These are phyloP conservation scores for Tremellales sp. DNA, from an alignment of 1,284 basidiomycete species.

Conservation along the genomic window DNA sequence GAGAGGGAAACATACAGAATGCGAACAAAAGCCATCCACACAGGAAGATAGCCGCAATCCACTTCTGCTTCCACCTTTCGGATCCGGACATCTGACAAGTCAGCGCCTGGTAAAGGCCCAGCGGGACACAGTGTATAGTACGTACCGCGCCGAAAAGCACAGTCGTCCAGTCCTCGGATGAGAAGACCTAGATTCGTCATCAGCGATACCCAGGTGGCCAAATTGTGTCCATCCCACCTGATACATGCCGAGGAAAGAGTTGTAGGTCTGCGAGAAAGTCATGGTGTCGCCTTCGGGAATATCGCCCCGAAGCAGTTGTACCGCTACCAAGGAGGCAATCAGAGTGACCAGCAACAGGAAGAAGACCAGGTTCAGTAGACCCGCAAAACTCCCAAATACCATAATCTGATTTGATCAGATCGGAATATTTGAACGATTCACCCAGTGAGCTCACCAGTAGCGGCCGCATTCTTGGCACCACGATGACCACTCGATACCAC, in stretches of 20 bases:
- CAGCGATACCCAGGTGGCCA: background rate
- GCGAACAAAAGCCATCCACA: constrained; percentile 86
- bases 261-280: constrained; percentile 86
- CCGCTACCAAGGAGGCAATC: constrained; percentile 59
- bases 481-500: constrained; percentile 89
- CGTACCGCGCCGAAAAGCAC: constrained; percentile 67
- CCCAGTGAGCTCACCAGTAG: constrained; percentile 21
- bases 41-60: constrained; percentile 72
- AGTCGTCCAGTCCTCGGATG: constrained; percentile 90
- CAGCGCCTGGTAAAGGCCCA: background rate
- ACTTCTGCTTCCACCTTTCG: constrained; percentile 69
- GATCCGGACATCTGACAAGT: constrained; percentile 43
- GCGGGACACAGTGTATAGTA: background rate
- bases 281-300: constrained; percentile 54
- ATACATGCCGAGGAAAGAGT: constrained; percentile 84
- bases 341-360: constrained; percentile 89
- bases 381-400: constrained; percentile 89
- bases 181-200: constrained; percentile 69
- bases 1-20: constrained; percentile 63
- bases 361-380: constrained; percentile 86
- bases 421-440: background rate
- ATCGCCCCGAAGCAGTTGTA: constrained; percentile 66
- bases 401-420: constrained; percentile 56
- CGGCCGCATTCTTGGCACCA: constrained; percentile 42
- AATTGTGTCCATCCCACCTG: constrained; percentile 41